Conservation (phyloP, 2,329 filamentous ascomycete species). For the Sporothrix euskadiensis region DNA sequence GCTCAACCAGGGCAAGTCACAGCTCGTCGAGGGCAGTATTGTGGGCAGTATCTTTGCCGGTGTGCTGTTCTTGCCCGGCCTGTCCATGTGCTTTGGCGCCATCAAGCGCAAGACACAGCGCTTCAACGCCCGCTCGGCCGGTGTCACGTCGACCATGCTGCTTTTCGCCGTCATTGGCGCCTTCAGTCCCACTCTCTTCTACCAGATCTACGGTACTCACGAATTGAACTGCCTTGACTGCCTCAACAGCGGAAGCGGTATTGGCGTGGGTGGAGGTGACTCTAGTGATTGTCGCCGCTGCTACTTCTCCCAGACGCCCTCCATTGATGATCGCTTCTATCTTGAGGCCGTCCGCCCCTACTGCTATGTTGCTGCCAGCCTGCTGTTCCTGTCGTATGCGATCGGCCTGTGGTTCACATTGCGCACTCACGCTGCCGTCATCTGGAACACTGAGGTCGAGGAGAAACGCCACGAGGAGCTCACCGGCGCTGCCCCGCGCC, state of each 20-base stretch:
- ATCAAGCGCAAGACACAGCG: conserved; percentile 97
- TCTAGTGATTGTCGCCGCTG: conserved; percentile 82
- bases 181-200: conserved; percentile 94
- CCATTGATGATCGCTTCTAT: conserved; percentile 85
- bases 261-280: conserved; percentile 45
- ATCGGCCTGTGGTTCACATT: conserved; percentile 96
- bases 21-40: conserved; percentile 93
- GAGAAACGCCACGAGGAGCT: conserved; percentile 69
- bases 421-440: conserved; percentile 91
- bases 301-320: conserved; percentile 87
- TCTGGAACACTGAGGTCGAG: conserved; percentile 85
- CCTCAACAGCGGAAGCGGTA: conserved; percentile 53
- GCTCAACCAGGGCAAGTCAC: conserved; percentile 85
- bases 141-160: conserved; percentile 96
- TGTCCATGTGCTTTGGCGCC: conserved; percentile 98
- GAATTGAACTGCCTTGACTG: conserved; percentile 82
- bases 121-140: conserved; percentile 94
- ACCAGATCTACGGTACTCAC: conserved; percentile 97
- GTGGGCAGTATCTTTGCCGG: conserved; percentile 98
- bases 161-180: conserved; percentile 93
- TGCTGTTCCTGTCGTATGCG: conserved; percentile 89
- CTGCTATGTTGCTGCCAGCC: conserved; percentile 80
- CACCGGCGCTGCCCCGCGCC: not conserved
- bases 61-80: conserved; percentile 86
- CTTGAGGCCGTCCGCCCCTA: conserved; percentile 88